Evolutionary conservation across 163 green algal genomes (phyloP).

Genomic region (Scenedesmus sp.): DNA sequence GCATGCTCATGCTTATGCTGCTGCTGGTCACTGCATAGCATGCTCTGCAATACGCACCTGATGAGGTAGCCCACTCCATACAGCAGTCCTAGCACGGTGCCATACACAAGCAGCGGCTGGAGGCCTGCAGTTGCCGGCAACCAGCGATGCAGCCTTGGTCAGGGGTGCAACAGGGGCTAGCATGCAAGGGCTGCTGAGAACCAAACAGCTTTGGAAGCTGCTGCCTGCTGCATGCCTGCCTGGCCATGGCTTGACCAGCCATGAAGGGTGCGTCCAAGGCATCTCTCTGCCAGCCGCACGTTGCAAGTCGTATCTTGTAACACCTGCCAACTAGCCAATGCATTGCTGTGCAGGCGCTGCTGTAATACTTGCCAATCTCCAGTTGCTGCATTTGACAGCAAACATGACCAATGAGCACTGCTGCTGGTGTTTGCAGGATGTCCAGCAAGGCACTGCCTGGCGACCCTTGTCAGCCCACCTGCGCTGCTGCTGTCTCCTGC

Average conservation of each 20-base stretch:
- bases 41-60: not conserved
- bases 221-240: not conserved
- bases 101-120: slow-evolving; percentile 11
- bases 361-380: no score
- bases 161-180: not conserved
- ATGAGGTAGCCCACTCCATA: slow-evolving; percentile 44
- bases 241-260: not conserved
- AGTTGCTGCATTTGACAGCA: no score
- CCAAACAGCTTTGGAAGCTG: not conserved
- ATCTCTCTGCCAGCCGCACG: no score
- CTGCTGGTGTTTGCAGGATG: not conserved
- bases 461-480: slow-evolving; percentile 6
- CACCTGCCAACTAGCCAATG: not conserved
- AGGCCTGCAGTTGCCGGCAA: not conserved
- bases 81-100: slow-evolving; percentile 18
- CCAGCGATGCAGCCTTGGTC: not conserved
- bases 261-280: no score
- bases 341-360: not conserved
- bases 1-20: not conserved
- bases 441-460: not conserved
- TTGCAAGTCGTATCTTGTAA: not conserved
- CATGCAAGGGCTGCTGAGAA: not conserved
- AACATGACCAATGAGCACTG: no score
- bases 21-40: not conserved
- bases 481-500: not conserved